phyloP scores from a whole-genome alignment of 2,329 filamentous ascomycete genomes.

The Fonsecaea multimorphosa region DNA sequence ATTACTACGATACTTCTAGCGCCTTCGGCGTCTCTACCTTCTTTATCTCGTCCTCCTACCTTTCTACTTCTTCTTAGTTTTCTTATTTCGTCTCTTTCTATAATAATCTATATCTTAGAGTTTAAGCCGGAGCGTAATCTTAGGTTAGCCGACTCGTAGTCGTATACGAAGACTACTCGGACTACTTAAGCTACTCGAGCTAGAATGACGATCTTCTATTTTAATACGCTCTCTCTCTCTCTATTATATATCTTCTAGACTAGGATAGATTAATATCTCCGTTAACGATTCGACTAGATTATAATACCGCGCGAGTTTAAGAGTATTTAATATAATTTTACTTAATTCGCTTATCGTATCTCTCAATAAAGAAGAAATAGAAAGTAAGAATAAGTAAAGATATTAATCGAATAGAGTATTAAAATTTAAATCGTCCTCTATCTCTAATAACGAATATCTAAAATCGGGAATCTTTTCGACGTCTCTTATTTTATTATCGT shows the following conservation, averaged over 20 bases:
- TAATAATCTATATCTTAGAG: conserved; percentile 15
- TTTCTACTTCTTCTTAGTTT: too few species aligned
- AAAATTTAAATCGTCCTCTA: too few species aligned
- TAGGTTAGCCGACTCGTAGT: conserved; percentile 23
- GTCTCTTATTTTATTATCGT: too few species aligned
- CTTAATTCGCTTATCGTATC: conserved; percentile 28
- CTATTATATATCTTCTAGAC: conserved; percentile 23
- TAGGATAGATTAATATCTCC: conserved; percentile 19
- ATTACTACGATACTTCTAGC: too few species aligned
- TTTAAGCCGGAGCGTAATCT: conserved; percentile 28
- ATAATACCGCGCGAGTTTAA: conserved; percentile 18
- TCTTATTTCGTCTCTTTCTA: conserved; percentile 27
- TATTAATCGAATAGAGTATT: conserved; percentile 28
- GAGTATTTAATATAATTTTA: conserved; percentile 21
- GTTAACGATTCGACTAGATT: conserved; percentile 20
- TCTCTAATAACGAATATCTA: too few species aligned
- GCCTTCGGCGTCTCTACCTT: too few species aligned
- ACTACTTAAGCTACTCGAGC: conserved; percentile 17
- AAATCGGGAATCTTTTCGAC: too few species aligned
- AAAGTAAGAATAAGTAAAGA: conserved; percentile 19
- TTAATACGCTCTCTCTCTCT: conserved; percentile 25
- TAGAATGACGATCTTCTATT: too few species aligned
- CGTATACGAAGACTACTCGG: conserved; percentile 14
- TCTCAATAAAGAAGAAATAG: conserved; percentile 23
- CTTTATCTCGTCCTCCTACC: too few species aligned